Evolutionary conservation across 2,329 filamentous ascomycete species (phyloP).

Genomic region (Talaromyces funiculosus): DNA sequence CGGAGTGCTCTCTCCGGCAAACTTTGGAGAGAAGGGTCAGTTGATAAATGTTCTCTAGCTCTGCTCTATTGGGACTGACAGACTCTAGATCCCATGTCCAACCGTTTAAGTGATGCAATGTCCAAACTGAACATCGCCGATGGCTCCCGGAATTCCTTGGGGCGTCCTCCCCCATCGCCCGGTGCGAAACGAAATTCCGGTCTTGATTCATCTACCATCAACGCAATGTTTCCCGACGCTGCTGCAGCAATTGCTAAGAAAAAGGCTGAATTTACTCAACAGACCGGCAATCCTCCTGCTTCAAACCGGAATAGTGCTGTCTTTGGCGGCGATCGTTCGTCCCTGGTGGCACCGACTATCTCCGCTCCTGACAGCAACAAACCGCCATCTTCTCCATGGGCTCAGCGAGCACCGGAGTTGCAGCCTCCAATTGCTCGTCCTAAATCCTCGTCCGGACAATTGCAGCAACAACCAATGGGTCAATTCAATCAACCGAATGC

Average conservation of each 20-base stretch:
- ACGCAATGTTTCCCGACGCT: conserved; percentile 98
- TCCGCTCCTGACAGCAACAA: conserved; percentile 60
- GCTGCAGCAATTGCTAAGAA: conserved; percentile 97
- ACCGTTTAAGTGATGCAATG: conserved; percentile 93
- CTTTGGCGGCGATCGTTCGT: conserved; percentile 64
- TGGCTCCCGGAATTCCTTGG: conserved; percentile 77
- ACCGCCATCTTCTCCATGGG: conserved; percentile 77
- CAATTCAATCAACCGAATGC: conserved; percentile 84
- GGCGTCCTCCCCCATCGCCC: conserved; percentile 70
- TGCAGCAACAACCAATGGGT: conserved; percentile 67
- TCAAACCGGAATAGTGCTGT: conserved; percentile 89
- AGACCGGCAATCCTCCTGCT: conserved; percentile 80
- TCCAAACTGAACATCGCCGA: conserved; percentile 78
- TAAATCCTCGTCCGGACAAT: conserved; percentile 65
- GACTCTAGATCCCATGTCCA: conserved; percentile 86
- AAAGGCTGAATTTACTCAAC: conserved; percentile 94
- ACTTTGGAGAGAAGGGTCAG: conserved; percentile 86
- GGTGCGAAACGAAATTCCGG: conserved; percentile 86
- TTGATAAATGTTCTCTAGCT: conserved; percentile 1
- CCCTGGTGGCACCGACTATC: conserved; percentile 69
- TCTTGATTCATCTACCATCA: conserved; percentile 89
- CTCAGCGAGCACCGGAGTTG: conserved; percentile 48
- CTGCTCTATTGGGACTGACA: neutral
- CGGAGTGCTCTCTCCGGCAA: conserved; percentile 85
- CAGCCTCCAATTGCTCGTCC: conserved; percentile 55